Base-by-base conservation (phyloP, 1,284 basidiomycete species). In the Ustilago xerochloae region DNA sequence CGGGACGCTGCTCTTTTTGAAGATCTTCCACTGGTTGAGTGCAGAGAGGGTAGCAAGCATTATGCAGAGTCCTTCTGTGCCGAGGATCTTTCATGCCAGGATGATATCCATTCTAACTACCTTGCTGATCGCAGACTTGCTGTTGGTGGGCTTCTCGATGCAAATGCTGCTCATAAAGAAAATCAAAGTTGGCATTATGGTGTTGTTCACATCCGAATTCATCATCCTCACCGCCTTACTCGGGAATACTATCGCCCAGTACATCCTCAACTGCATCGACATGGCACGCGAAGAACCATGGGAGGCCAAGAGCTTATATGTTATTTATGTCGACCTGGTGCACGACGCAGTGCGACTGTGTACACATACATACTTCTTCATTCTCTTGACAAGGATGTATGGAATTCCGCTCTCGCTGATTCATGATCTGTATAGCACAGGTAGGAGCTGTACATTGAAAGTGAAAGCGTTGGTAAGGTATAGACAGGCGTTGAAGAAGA, bases 251-350 rank as follows among this genome's bases (percentile, higher is more conserved):
- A 89, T 91, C 56, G 88, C 90, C 54, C 93, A 95, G 83, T 99
- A 99, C 84, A 76, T 89, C n/a, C 89, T 98, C 64, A 93, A 91
- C 58, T 86, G 91, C 22, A 88, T 92, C 72, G 97, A 98, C 81
- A 70, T 65, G 68, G 68, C 57, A 4, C 38, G 48, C 2, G 73
- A 79, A 26, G 82, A 79, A 41, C 75, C 77, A 3, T 99, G 96
- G 97, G 95, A 99, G 85, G 91, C 92, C 81, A 99, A 99, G 88
- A 95, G 93, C 86, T 96, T 97, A 90, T 96, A 91, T 87, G 87
- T 93, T 15, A 97, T 97, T 86, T 97, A 97, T 82, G 90, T 98
- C 71, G 96, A 98, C 79, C 87, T 98, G 43, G 87, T 57, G 10
- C 58, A 82, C 94, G 96, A 98, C 85, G 94, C 97, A 85, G 86